phyloP scores from a whole-genome alignment of 2,329 filamentous ascomycete genomes.

The Pseudocercospora macadamiae region DNA sequence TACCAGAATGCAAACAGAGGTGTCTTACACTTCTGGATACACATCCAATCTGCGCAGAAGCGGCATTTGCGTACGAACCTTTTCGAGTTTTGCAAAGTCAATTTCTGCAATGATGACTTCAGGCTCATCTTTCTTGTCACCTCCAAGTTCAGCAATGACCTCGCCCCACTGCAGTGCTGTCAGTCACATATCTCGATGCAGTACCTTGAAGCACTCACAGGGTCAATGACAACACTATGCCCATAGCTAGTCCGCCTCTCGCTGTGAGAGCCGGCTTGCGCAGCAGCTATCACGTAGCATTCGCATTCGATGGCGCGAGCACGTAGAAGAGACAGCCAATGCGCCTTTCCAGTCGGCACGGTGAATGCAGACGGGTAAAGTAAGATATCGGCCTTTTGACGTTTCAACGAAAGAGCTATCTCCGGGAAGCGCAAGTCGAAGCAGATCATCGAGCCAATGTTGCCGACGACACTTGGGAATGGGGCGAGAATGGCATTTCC shows the following conservation, averaged over 20 bases:
- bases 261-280: constrained; percentile 76
- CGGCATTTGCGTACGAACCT: constrained; percentile 36
- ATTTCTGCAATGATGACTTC: constrained; percentile 47
- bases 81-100: constrained; percentile 42
- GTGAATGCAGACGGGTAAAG: constrained; percentile 92
- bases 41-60: constrained; percentile 49
- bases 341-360: constrained; percentile 77
- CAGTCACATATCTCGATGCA: no score
- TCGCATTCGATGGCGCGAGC: constrained; percentile 88
- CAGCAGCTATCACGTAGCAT: constrained; percentile 82
- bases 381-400: constrained; percentile 72
- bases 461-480: constrained; percentile 73
- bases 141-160: constrained; percentile 67
- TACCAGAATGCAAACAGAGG: no score
- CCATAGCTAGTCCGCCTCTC: constrained; percentile 81
- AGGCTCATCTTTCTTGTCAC: constrained; percentile 45
- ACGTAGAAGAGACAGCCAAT: constrained; percentile 80
- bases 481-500: constrained; percentile 67
- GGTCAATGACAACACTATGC: constrained; percentile 80
- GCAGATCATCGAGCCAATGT: constrained; percentile 80
- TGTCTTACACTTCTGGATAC: neutral
- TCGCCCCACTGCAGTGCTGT: constrained; percentile 66
- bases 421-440: constrained; percentile 90
- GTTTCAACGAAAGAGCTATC: constrained; percentile 67
- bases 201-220: constrained; percentile 42